Base-by-base conservation (phyloP, 371 early-diverging fungal species). In the Mycotypha africana region DNA sequence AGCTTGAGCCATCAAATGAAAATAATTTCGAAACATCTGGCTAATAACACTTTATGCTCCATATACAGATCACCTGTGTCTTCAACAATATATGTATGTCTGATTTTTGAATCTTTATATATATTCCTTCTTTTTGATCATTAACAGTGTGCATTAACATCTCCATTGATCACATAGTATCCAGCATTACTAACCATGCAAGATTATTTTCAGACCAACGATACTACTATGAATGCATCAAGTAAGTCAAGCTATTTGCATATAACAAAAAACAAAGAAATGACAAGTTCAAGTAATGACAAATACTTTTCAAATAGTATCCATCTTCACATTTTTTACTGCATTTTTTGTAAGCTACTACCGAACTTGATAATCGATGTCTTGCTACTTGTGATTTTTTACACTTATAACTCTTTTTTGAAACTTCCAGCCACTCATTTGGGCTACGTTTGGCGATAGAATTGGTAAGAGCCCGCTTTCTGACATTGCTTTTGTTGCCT, bases 171-270 rank as follows among this genome's bases (percentile, higher is more conserved):
- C n/a, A n/a, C n/a, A n/a, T 51, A 72, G 72, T 55, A 48, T 30
- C 66, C 73, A 7, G 63, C 62, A 3, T 24, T 72, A 5, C 42
- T 58, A n/a, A 43, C 42, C 4, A 68, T 68, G 53, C 64, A 68
- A 56, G 14, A 51, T 8, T 58, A 51, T 2, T 53, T 68, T 33
- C n/a, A 68, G 20, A 62, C 73, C 1, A 55, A 56, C 2, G 66
- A 53, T 30, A 72, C 64, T 15, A 44, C 52, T 3, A 56, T 72
- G 39, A 72, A 72, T 55, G 66, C 67, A n/a, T 61, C 68, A 22
- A 38, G 65, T 65, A 65, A 54, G 45, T n/a, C n/a, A n/a, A n/a
- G n/a, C n/a, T n/a, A n/a, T n/a, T n/a, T n/a, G n/a, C n/a, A n/a
- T n/a, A n/a, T n/a, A n/a, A n/a, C n/a, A n/a, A n/a, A n/a, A n/a